A percentile compares a stretch with the other conserved stretches of the same genome.
These are phyloP conservation scores for Rosa lucieae DNA, from an alignment of 306 rosid genomes.

Conservation along the genomic window DNA sequence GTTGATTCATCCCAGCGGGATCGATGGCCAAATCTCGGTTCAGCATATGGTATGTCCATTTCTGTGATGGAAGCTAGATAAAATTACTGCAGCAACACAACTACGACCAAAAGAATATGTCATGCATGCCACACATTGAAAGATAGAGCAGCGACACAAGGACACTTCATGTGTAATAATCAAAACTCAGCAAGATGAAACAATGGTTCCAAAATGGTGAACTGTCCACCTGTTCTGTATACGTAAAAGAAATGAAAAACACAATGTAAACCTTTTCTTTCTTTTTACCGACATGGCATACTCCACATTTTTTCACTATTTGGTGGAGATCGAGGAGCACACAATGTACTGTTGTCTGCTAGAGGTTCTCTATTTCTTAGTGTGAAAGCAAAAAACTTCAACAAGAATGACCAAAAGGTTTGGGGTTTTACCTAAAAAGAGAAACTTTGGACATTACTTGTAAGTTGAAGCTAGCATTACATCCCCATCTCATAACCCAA, in stretches of 20 bases:
- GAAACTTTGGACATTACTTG: constrained; percentile 1
- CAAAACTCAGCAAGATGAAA: background rate
- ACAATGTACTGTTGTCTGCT: background rate
- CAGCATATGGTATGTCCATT: no score
- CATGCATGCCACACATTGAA: background rate
- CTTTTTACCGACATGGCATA: background rate
- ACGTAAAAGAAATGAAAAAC: background rate
- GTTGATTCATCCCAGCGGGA: background rate
- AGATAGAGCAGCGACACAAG: background rate
- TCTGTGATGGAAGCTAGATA: no score
- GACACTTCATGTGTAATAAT: background rate
- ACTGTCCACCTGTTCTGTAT: background rate
- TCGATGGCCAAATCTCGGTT: no score
- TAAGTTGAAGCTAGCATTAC: background rate
- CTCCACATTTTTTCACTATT: background rate
- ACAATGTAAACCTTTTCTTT: no score
- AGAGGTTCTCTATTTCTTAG: background rate
- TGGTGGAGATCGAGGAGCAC: background rate
- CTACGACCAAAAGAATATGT: background rate
- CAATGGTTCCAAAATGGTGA: no score
- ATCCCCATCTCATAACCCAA: background rate
- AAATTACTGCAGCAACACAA: background rate
- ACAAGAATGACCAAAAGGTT: background rate
- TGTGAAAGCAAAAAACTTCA: background rate
- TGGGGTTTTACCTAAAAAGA: background rate